Conservation (phyloP, 805 yeast species). For the Cyberlindnera mississippiensis region DNA sequence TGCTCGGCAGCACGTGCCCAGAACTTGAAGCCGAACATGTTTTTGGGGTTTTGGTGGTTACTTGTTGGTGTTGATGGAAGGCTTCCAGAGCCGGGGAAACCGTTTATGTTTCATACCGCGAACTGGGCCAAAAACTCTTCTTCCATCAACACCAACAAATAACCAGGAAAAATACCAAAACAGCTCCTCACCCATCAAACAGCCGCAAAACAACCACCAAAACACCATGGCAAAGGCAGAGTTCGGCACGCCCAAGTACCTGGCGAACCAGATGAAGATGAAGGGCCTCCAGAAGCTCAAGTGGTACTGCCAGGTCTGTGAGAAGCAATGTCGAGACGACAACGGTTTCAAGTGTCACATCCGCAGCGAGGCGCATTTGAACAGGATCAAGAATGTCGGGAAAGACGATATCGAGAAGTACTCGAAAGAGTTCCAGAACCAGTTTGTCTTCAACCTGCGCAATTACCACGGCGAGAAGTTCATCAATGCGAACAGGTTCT, state of each 20-base stretch:
- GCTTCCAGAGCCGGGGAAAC: no score
- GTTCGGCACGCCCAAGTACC: conserved; percentile 62
- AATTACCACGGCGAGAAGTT: conserved; percentile 77
- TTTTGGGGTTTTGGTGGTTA: not conserved
- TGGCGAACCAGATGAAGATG: conserved; percentile 74
- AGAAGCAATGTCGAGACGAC: conserved; percentile 91
- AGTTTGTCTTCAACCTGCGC: conserved; percentile 59
- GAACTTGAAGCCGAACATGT: conserved; percentile 4
- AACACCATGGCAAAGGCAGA: conserved; percentile 53
- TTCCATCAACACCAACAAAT: not conserved
- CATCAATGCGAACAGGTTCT: conserved; percentile 78
- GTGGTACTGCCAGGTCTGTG: conserved; percentile 89
- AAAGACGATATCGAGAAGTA: conserved; percentile 51
- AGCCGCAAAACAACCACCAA: not conserved
- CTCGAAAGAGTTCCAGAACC: conserved; percentile 54
- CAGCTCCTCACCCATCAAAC: no score
- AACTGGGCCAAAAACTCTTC: not conserved
- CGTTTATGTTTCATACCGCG: not conserved
- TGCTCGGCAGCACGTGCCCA: not conserved
- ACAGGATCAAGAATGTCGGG: conserved; percentile 47
- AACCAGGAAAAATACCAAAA: no score
- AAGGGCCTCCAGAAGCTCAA: conserved; percentile 80
- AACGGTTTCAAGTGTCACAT: conserved; percentile 92
- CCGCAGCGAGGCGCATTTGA: conserved; percentile 73
- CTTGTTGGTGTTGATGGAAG: not conserved